Conservation (phyloP, 495 filamentous ascomycete species). For the Penicillium malachiteum region DNA sequence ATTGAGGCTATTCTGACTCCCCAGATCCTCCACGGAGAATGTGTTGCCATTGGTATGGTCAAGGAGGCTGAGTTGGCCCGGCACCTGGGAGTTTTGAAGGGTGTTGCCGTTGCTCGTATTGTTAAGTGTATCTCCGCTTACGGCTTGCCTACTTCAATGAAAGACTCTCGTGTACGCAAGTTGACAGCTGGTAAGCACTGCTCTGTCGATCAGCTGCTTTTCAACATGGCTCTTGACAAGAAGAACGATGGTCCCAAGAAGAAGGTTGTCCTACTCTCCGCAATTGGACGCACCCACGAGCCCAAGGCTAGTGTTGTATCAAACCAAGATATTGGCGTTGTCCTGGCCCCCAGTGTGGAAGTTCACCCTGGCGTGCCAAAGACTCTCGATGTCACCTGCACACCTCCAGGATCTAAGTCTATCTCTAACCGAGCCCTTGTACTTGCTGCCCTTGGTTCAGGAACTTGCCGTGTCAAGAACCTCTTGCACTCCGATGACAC, state of each 20-base stretch:
- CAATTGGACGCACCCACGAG: constrained; percentile 85
- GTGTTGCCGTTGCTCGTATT: constrained; percentile 83
- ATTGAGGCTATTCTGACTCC: constrained; percentile 94
- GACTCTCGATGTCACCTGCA: constrained; percentile 67
- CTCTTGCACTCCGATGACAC: constrained; percentile 96
- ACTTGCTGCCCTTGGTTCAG: constrained; percentile 85
- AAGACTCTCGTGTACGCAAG: constrained; percentile 80
- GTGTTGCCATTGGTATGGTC: constrained; percentile 96
- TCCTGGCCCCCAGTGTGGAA: constrained; percentile 76
- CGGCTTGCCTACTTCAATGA: constrained; percentile 80
- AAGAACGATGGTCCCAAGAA: constrained; percentile 97
- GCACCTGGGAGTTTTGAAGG: constrained; percentile 82
- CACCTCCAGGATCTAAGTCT: constrained; percentile 94
- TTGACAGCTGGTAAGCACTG: constrained; percentile 86
- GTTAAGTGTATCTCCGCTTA: constrained; percentile 93
- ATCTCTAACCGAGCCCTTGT: constrained; percentile 95
- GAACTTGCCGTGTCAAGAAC: constrained; percentile 84
- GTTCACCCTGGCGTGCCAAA: constrained; percentile 67
- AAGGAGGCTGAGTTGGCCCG: constrained; percentile 93
- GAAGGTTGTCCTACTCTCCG: constrained; percentile 92
- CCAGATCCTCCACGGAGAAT: constrained; percentile 92
- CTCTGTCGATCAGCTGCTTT: constrained; percentile 81
- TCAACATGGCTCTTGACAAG: constrained; percentile 97
- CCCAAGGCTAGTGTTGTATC: constrained; percentile 82
- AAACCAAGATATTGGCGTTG: constrained; percentile 79